Evolutionary conservation across 2,329 filamentous ascomycete genomes (phyloP), one percentile per base, ranked within the genome.

Genomic region (Chaetomiaceae sp.): DNA sequence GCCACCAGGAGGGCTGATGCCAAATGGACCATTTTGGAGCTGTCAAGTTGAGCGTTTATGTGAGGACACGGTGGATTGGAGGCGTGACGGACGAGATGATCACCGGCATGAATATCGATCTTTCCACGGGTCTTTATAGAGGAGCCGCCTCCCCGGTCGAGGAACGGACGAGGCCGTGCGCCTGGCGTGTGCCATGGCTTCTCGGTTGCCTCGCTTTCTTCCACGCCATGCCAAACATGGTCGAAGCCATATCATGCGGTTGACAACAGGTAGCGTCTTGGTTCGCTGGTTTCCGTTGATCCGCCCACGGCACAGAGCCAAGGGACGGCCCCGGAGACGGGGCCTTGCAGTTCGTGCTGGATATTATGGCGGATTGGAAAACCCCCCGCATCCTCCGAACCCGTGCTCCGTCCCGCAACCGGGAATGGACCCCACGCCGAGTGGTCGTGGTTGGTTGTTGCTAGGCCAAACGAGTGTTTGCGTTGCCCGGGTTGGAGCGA

Each of bases 1-100:
- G 70, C 67, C 56, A 64, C 53, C 43, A 66, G 54, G 48, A 67
- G 62, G 41, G 62, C 60, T 20, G 62, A 62, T 20, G 59, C 48
- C n/a, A 65, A 48, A 55, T 66, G 64, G 42, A 67, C 64, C 64
- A 65, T 65, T 14, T 34, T 61, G 48, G 33, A 20, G 30, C 7
- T 46, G 43, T 8, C 13, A 10, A 16, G 16, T 33, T 37, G 27
- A 8, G 10, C 9, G 25, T 27, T 5, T 27, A 9, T 27, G 5
- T 27, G 25, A 27, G 25, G 32, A 30, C 30, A 38, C 36, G 34
- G 16, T 43, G 21, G 21, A 14, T 20, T 29, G 9, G 50, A 38
- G 47, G 48, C 30, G 42, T 36, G 36, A 48, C 32, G 46, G 18
- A 21, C 20, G 29, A 29, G 36, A 34, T 23, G 30, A 34, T n/a